A percentile compares a stretch with the other conserved stretches of the same genome.
These are phyloP conservation scores for Whalleya microplaca DNA, from an alignment of 2,329 filamentous ascomycete species.

Conservation along the genomic window DNA sequence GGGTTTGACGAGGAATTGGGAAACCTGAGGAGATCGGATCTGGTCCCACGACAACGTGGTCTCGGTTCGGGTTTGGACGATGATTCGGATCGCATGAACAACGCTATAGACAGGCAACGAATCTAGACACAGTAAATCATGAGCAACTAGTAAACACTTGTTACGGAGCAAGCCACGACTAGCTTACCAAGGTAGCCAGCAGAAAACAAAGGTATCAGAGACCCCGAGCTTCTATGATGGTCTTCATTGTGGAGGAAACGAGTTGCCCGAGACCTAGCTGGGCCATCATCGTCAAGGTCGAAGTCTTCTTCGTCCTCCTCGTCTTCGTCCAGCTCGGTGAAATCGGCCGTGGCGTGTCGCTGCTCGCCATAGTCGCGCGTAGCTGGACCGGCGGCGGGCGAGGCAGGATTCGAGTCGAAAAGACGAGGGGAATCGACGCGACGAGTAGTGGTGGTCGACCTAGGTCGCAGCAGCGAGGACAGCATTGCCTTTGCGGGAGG, in stretches of 20 bases:
- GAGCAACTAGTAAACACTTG: neutral
- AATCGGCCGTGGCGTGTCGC: constrained; percentile 65
- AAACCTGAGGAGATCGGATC: constrained; percentile 91
- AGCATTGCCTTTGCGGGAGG: constrained; percentile 38
- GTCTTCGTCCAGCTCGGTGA: constrained; percentile 65
- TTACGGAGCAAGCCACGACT: neutral
- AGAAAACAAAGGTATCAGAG: constrained; percentile 76
- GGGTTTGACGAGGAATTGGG: constrained; percentile 92
- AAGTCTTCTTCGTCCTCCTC: constrained; percentile 35
- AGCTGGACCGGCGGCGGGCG: constrained; percentile 34
- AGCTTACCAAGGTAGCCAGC: constrained; percentile 72
- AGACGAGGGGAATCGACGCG: constrained; percentile 30
- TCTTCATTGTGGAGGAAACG: constrained; percentile 45
- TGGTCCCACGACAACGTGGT: constrained; percentile 95
- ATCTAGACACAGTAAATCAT: constrained; percentile 58
- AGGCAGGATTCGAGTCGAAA: constrained; percentile 30
- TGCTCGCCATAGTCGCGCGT: constrained; percentile 42
- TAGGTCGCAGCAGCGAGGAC: constrained; percentile 36
- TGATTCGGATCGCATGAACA: constrained; percentile 84
- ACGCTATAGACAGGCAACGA: constrained; percentile 86
- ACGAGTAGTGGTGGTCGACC: constrained; percentile 20
- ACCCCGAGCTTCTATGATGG: constrained; percentile 34
- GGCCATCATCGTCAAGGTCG: constrained; percentile 34
- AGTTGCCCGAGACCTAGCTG: constrained; percentile 23
- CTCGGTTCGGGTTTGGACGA: constrained; percentile 84